Percentiles rank a stretch among this genome's conserved stretches.
phyloP scores from a whole-genome alignment of 352 stramenopile species.

The Globisporangium cylindrosporum region DNA sequence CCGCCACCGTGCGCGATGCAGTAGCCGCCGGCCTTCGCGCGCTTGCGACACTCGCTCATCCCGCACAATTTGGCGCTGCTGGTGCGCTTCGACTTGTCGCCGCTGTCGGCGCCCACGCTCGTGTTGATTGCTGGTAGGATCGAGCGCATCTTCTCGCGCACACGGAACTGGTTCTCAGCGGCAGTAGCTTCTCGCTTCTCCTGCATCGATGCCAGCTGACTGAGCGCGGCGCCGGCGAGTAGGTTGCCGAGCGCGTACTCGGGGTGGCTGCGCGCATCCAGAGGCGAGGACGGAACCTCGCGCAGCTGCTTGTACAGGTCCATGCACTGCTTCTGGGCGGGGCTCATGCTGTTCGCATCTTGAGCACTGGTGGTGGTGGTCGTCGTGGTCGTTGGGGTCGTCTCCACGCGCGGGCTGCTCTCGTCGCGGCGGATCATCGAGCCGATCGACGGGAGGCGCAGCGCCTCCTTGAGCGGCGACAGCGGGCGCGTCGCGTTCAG shows the following conservation, averaged over 20 bases:
- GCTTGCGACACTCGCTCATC: slow-evolving; percentile 70
- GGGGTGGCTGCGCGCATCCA: slow-evolving; percentile 19
- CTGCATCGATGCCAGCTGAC: slow-evolving; percentile 39
- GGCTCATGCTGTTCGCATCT: slow-evolving; percentile 31
- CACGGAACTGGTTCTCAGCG: slow-evolving; percentile 1
- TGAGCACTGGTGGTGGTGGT: slow-evolving; percentile 7
- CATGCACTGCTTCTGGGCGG: slow-evolving; percentile 60
- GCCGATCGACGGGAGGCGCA: slow-evolving; percentile 60
- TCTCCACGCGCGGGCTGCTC: slow-evolving; percentile 19
- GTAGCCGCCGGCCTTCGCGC: slow-evolving; percentile 74
- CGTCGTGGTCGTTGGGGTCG: slow-evolving; percentile 7
- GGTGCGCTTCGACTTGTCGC: slow-evolving; percentile 43
- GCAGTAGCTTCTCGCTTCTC: slow-evolving; percentile 20
- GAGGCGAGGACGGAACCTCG: slow-evolving; percentile 23
- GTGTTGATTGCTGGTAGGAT: slow-evolving; percentile 20
- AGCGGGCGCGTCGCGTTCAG: slow-evolving; percentile 44
- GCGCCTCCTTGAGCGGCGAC: slow-evolving; percentile 31
- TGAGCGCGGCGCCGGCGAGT: slow-evolving; percentile 41
- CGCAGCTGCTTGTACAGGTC: slow-evolving; percentile 63
- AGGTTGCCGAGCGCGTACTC: slow-evolving; percentile 46
- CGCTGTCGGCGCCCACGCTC: slow-evolving; percentile 13
- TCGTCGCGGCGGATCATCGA: slow-evolving; percentile 63
- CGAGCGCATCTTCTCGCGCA: slow-evolving; percentile 25
- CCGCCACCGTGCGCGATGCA: slow-evolving; percentile 82
- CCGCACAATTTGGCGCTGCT: slow-evolving; percentile 78